phyloP scores from a whole-genome alignment of 768 basidiomycete species.

The Pleurotus pulmonarius region DNA sequence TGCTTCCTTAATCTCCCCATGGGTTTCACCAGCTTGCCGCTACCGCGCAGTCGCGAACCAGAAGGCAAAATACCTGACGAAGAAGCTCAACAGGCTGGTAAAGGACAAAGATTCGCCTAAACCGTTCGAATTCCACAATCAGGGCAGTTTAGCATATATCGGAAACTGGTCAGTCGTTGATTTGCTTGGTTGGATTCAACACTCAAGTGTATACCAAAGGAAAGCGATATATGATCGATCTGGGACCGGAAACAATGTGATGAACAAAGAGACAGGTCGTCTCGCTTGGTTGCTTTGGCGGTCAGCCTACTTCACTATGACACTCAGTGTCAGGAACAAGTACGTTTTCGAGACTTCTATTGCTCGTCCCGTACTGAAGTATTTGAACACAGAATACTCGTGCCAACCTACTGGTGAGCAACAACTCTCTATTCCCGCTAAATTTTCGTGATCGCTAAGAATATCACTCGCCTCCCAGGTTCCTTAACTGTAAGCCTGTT shows the following conservation, averaged over 20 bases:
- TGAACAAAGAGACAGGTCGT: slow-evolving; percentile 61
- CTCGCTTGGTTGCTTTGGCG: slow-evolving; percentile 80
- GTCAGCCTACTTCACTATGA: slow-evolving; percentile 78
- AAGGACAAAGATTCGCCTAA: slow-evolving; percentile 41
- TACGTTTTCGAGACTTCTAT: slow-evolving; percentile 23
- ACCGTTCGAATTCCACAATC: slow-evolving; percentile 69
- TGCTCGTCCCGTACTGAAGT: not conserved
- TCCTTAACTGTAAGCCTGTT: no score
- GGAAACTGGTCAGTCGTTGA: slow-evolving; percentile 57
- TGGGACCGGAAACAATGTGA: slow-evolving; percentile 40
- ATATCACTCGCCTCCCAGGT: no score
- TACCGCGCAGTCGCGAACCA: slow-evolving; percentile 64
- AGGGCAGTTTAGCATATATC: slow-evolving; percentile 76
- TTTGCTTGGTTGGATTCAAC: not conserved
- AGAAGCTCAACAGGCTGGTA: slow-evolving; percentile 61
- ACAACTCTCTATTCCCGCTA: no score
- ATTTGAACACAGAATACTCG: slow-evolving; percentile 44
- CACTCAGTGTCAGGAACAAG: slow-evolving; percentile 70
- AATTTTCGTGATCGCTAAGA: no score
- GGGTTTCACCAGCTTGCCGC: not conserved
- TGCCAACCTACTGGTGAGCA: slow-evolving; percentile 52
- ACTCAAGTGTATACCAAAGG: slow-evolving; percentile 31
- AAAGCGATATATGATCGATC: slow-evolving; percentile 76
- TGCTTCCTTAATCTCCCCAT: not conserved
- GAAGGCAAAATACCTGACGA: slow-evolving; percentile 64